Base-by-base conservation (phyloP, 805 yeast genomes). In the Myxozyma kluyveri region DNA sequence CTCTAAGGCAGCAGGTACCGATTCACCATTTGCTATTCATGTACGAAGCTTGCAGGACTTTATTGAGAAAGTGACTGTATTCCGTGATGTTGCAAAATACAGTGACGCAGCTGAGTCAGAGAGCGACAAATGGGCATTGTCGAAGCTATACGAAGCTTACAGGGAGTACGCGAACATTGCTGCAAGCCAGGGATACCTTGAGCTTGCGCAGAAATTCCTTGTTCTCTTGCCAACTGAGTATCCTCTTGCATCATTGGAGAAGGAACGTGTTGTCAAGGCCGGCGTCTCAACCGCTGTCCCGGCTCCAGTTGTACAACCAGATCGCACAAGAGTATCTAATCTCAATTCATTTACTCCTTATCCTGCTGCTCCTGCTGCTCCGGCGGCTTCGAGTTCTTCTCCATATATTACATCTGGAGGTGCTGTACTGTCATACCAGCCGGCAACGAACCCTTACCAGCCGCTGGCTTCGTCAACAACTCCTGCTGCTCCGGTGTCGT, bases 151-250 rank as follows among this genome's bases (percentile, higher is more conserved):
- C 61, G 74, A 75, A 35, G 83, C 84, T 2, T 81, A 87, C 56
- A 75, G 88, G 59, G 98, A 93, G 69, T 93, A 86, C 68, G 83
- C 95, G 42, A 82, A 80, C 59, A 73, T 85, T 54, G 82, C 89
- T 50, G 84, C 96, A 3, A 81, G 88, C 24, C 82, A 77, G 64
- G 98, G 97, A 24, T 82, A 86, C 58, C 83, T 88, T 61, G 95
- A 84, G 7, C 72, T 91, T 60, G 97, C 98, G 1, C 77, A 74
- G 52, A 79, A 76, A 59, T 80, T 86, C 60, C 75, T 91, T 65
- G 73, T 75, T 41, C 74, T 84, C 54, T 74, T 93, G 63, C 96
- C 98, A 10, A 80, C 78, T 41, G 81, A 81, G 48, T 80, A 83
- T 61, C 86, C 84, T 40, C 87, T 83, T 23, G 82, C 85, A 45